Evolutionary conservation across 1,284 basidiomycete genomes (phyloP), one percentile per base, ranked within the genome.

Genomic region (Austroboletus niveus): DNA sequence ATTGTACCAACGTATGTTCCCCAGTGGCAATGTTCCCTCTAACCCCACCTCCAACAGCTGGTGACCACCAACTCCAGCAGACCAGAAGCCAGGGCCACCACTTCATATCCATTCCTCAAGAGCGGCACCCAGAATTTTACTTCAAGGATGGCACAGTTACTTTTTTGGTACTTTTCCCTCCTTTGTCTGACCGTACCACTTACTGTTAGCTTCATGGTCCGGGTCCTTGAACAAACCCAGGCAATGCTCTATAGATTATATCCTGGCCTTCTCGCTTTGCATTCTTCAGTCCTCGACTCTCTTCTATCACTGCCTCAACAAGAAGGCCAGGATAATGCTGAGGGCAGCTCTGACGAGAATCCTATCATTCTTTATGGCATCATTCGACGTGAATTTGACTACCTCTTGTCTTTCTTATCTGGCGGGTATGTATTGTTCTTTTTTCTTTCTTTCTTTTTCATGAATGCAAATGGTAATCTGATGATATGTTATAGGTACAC

Each of bases 361-460:
- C 47, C 52, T 1, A 58, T 58, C 8, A 9, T 56, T 1, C 29
- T 56, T 0, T 30, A 45, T 15, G 52, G 57, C 1, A 17, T 58
- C 3, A 20, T 49, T 2, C 32, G n/a, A 2, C 22, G 5, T 20
- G 52, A 58, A 8, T 58, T 58, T 49, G 52, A 58, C 20, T 31
- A 56, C 9, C 30, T 58, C 24, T 6, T 56, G 7, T 31, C 39
- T 11, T 52, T 52, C 34, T 39, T 57, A 15, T 49, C 22, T 9
- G 47, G 54, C 2, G 38, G 48, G 56, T 48, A 6, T 8, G n/a
- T n/a, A n/a, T 36, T 36, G 2, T 36, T 36, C 10, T 4, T 38
- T 14, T 17, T 17, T 17, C 1, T 17, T 17, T 17, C 1, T 38
- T 3, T 24, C 1, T 40, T 22, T 24, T 11, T 8, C 8, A 40